Conservation (phyloP, 2,329 filamentous ascomycete species). For the Truncatella angustata region DNA sequence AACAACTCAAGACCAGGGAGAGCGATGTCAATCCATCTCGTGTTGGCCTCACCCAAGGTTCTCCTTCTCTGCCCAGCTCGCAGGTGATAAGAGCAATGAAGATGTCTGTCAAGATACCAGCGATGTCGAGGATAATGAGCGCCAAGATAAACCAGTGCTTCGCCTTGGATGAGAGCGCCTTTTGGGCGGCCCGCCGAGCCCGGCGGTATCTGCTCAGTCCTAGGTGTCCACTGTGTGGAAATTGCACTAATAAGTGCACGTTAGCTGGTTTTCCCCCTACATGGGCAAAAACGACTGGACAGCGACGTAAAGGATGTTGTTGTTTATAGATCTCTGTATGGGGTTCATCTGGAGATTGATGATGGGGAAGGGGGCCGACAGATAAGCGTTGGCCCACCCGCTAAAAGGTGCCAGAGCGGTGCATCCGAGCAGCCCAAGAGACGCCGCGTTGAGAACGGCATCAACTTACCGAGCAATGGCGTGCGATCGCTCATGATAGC, state of each 20-base stretch:
- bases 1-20: slow-evolving; percentile 58
- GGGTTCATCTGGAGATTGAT: too few species aligned
- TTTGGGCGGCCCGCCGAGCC: slow-evolving; percentile 15
- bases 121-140: slow-evolving; percentile 44
- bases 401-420: too few species aligned
- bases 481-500: neutral
- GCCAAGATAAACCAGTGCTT: slow-evolving; percentile 46
- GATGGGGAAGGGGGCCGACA: too few species aligned
- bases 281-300: too few species aligned
- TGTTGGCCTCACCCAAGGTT: slow-evolving; percentile 39
- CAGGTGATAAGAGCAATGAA: slow-evolving; percentile 48
- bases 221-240: slow-evolving; percentile 12
- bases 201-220: slow-evolving; percentile 10
- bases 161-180: slow-evolving; percentile 31
- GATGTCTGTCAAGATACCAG: slow-evolving; percentile 43
- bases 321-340: too few species aligned
- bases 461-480: neutral
- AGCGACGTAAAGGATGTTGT: too few species aligned
- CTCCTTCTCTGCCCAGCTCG: slow-evolving; percentile 38
- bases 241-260: slow-evolving; percentile 6
- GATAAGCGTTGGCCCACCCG: too few species aligned
- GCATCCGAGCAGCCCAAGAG: too few species aligned
- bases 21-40: slow-evolving; percentile 43
- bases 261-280: too few species aligned
- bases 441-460: too few species aligned